Conservation (phyloP, 1,284 basidiomycete species). For the Apiotrichum porosum region DNA sequence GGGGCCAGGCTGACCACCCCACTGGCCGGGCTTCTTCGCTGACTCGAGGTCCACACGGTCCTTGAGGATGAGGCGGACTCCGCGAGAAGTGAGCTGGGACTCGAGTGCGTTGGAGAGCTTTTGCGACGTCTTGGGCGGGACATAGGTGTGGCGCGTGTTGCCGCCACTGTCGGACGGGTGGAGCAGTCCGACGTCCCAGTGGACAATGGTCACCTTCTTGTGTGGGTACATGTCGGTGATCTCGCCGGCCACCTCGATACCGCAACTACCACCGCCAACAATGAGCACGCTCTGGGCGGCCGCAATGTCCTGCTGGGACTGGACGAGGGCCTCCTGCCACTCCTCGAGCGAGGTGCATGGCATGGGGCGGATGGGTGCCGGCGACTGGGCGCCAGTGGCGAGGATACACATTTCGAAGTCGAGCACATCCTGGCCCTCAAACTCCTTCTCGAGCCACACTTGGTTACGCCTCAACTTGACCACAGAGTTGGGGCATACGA, state of each 20-base stretch:
- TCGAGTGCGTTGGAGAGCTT: constrained; percentile 38
- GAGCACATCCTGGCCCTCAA: constrained; percentile 42
- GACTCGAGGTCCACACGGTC: constrained; percentile 38
- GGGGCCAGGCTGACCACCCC: constrained; percentile 33
- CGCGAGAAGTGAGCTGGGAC: constrained; percentile 32
- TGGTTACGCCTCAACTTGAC: constrained; percentile 36
- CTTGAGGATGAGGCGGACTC: constrained; percentile 45
- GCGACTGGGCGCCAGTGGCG: constrained; percentile 43
- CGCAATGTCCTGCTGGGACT: constrained; percentile 14
- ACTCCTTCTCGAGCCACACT: constrained; percentile 42
- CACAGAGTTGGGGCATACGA: constrained; percentile 41
- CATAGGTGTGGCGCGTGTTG: constrained; percentile 21
- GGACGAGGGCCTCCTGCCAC: constrained; percentile 21
- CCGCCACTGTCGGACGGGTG: constrained; percentile 20
- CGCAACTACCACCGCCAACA: constrained; percentile 50
- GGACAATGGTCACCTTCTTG: constrained; percentile 25
- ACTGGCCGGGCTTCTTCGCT: constrained; percentile 15
- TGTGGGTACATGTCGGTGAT: constrained; percentile 30
- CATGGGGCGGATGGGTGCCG: constrained; percentile 41
- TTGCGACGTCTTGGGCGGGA: constrained; percentile 23
- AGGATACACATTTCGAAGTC: constrained; percentile 43
- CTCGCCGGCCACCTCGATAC: constrained; percentile 51
- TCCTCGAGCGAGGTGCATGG: constrained; percentile 21
- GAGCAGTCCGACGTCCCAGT: constrained; percentile 27
- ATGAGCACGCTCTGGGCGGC: constrained; percentile 41